phyloP scores from a whole-genome alignment of 208 protist species.

The Leishmania arabica region DNA sequence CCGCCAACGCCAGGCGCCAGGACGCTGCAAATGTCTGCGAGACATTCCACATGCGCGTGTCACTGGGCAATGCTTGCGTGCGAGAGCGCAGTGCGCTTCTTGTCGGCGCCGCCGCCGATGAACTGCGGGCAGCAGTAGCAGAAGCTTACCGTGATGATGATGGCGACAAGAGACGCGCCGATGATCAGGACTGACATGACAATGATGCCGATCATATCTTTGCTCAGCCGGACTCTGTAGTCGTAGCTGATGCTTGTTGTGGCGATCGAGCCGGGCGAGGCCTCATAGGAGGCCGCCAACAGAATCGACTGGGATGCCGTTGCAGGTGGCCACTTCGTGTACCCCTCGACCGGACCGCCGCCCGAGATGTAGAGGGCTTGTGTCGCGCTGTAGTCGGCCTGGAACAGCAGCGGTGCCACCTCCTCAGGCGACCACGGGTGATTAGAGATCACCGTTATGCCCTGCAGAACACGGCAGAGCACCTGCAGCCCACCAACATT shows the following conservation, averaged over 20 bases:
- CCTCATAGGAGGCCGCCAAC: neutral
- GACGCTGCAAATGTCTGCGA: neutral
- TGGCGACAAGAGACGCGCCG: constrained; percentile 25
- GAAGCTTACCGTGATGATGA: constrained; percentile 15
- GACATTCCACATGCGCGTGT: neutral
- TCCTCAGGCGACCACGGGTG: constrained; percentile 13
- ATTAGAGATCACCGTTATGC: neutral
- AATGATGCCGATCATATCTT: constrained; percentile 30
- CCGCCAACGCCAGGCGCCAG: neutral
- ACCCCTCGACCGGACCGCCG: neutral
- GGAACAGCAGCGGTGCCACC: constrained; percentile 23
- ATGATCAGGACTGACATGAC: constrained; percentile 32
- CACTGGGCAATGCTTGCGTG: neutral
- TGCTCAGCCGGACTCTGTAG: constrained; percentile 8
- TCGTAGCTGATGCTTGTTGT: constrained; percentile 19
- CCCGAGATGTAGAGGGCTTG: constrained; percentile 14
- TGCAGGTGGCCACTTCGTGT: neutral
- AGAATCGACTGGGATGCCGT: neutral
- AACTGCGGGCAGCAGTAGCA: constrained; percentile 34
- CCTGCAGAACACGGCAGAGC: constrained; percentile 23
- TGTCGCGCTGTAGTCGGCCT: constrained; percentile 27
- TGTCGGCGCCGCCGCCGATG: neutral
- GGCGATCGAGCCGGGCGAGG: constrained; percentile 2
- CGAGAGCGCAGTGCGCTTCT: neutral
- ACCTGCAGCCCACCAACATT: constrained; percentile 18